Evolutionary conservation across 2,329 filamentous ascomycete genomes (phyloP).

Genomic region (Fusarium duplospermum): DNA sequence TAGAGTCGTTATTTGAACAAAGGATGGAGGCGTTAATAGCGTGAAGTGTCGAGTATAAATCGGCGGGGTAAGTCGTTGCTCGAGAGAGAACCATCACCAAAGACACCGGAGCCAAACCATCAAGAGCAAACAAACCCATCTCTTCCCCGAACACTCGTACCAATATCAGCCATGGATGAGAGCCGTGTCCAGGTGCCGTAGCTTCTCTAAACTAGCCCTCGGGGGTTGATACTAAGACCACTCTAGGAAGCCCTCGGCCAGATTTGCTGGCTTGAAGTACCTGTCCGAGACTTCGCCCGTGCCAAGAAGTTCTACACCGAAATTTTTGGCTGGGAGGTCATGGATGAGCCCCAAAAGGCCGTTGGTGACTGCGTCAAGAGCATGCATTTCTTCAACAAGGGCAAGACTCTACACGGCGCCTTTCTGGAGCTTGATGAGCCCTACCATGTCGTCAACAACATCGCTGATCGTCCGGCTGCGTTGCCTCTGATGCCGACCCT

Average conservation of each 20-base stretch:
- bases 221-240: not conserved
- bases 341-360: slow-evolving; percentile 30
- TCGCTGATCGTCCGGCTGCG: slow-evolving; percentile 38
- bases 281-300: slow-evolving; percentile 49
- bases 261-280: slow-evolving; percentile 55
- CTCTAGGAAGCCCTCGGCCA: slow-evolving; percentile 45
- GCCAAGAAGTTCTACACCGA: slow-evolving; percentile 53
- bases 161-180: slow-evolving; percentile 16
- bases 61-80: not conserved
- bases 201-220: not conserved
- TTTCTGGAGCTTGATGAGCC: slow-evolving; percentile 49
- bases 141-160: not conserved
- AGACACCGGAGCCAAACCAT: not conserved
- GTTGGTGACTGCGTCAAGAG: slow-evolving; percentile 42
- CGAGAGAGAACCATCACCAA: not conserved
- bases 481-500: slow-evolving; percentile 50
- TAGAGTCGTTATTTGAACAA: not conserved
- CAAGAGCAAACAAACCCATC: not conserved
- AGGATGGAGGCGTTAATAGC: not conserved
- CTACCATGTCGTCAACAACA: slow-evolving; percentile 44
- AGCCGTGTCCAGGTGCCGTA: slow-evolving; percentile 23
- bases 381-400: slow-evolving; percentile 51
- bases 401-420: slow-evolving; percentile 49
- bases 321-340: slow-evolving; percentile 50
- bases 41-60: slow-evolving; percentile 29